Evolutionary conservation across 257 asterid genomes (phyloP), one percentile per base, ranked within the genome.

Genomic region (Craterostigma plantagineum): DNA sequence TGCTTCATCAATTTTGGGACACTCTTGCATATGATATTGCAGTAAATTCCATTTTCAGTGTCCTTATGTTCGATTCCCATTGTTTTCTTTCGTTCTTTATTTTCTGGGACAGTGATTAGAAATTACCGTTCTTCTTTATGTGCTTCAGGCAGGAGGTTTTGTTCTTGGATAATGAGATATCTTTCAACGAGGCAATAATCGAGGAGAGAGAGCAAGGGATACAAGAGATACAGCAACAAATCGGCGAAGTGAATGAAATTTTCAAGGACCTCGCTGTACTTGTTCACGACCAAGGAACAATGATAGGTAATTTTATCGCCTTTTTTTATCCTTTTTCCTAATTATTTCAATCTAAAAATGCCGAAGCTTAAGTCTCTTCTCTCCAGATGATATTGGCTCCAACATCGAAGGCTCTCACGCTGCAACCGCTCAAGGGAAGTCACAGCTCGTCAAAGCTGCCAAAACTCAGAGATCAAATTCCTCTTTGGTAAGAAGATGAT

Each of bases 151-250:
- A 87, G 59, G 90, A 87, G 61, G 73, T 87, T 49, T 35, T 87
- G 59, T 56, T 79, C 14, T 61, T 82, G 75, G 95, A 87, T 65
- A 82, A 79, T 63, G 95, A 87, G 55, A 82, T 82, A 55, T 63
- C 85, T 50, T 87, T 82, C 67, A 82, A 87, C 35, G 92, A 87
- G 61, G 95, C 95, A 53, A 76, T 76, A 50, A 76, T 87, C 40
- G 93, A 87, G 56, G 98, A 87, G 72, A 69, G 95, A 46, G 95
- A 82, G 11, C 98, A 70, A 50, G 95, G 98, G 13, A 76, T 87
- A 52, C 78, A 87, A 55, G 98, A 87, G 64, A 79, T 87, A 52
- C 90, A 82, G 18, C 86, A 82, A 34, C 93, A 87, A 66, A 87
- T 87, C 45, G 93, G 93, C 42, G 92, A 87, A 79, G 95, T 87